phyloP scores from a whole-genome alignment of 192 early-diverging fungal species.

The Coemansia biformis region DNA sequence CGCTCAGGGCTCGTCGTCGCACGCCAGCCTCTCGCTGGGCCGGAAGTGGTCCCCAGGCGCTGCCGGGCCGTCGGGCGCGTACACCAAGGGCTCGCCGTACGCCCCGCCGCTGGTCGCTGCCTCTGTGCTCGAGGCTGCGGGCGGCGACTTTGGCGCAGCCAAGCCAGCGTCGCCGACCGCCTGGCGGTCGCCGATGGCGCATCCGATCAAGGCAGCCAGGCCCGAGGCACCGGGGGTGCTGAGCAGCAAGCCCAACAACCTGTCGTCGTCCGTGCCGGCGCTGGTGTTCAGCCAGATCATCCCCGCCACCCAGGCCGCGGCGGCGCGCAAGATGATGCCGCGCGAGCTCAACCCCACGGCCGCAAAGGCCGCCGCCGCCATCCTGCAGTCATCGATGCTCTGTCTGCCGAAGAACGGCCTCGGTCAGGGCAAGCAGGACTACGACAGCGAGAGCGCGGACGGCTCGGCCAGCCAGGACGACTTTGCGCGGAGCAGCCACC shows the following conservation, averaged over 20 bases:
- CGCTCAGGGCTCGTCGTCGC: conserved; percentile 11
- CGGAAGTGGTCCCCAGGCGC: conserved; percentile 34
- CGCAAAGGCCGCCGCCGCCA: conserved; percentile 43
- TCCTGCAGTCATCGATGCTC: conserved; percentile 49
- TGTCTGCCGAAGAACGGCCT: conserved; percentile 47
- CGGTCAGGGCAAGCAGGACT: conserved; percentile 45
- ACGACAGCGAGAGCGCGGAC: conserved; percentile 4
- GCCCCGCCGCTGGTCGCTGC: conserved; percentile 4
- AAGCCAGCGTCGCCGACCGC: conserved; percentile 21
- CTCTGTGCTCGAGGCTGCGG: conserved; percentile 1
- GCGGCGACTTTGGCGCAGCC: conserved; percentile 16
- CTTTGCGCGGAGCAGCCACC: conserved; percentile 22
- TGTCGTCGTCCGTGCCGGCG: conserved; percentile 50
- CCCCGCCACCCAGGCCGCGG: conserved; percentile 47
- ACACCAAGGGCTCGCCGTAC: too few species aligned
- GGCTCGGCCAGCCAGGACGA: neutral
- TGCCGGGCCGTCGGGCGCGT: neutral
- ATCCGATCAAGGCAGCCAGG: neutral
- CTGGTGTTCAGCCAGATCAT: conserved; percentile 52
- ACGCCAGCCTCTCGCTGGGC: too few species aligned
- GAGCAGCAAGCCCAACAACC: conserved; percentile 18
- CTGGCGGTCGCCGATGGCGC: conserved; percentile 20
- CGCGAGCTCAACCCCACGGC: conserved; percentile 46
- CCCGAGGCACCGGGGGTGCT: neutral
- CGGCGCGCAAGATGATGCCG: conserved; percentile 53